phyloP scores from a whole-genome alignment of 1,284 basidiomycete species.

The Pseudozyma pruni region DNA sequence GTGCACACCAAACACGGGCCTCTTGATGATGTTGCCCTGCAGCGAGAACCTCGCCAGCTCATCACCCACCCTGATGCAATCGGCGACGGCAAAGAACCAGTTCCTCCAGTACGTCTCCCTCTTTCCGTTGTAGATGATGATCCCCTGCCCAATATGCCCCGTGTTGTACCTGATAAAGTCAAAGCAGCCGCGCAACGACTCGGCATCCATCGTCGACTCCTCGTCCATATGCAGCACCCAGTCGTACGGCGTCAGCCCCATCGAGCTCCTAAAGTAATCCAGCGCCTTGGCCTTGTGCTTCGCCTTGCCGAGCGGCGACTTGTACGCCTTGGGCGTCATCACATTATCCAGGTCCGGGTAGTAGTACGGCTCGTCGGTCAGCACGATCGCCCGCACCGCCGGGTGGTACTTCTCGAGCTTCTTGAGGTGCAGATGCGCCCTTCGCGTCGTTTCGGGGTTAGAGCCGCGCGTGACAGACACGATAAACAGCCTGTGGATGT shows the following conservation, averaged over 20 bases:
- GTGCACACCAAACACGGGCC: conserved; percentile 70
- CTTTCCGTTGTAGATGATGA: conserved; percentile 69
- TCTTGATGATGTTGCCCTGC: conserved; percentile 69
- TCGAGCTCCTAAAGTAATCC: conserved; percentile 69
- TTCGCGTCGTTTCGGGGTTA: conserved; percentile 68
- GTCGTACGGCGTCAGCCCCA: conserved; percentile 69
- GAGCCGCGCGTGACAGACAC: conserved; percentile 69
- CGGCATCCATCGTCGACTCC: conserved; percentile 69
- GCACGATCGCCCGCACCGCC: conserved; percentile 68
- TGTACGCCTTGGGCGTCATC: conserved; percentile 69
- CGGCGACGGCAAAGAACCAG: conserved; percentile 70
- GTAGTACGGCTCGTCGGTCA: conserved; percentile 69
- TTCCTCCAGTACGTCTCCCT: conserved; percentile 69
- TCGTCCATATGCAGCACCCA: conserved; percentile 70
- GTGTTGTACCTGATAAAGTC: conserved; percentile 69
- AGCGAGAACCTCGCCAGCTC: conserved; percentile 70
- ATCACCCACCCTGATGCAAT: conserved; percentile 70
- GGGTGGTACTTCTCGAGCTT: conserved; percentile 70
- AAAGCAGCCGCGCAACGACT: conserved; percentile 68
- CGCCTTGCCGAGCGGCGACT: conserved; percentile 68
- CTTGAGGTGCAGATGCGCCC: conserved; percentile 69
- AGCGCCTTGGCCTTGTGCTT: conserved; percentile 70
- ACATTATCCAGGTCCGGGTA: conserved; percentile 70
- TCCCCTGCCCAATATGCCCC: conserved; percentile 70
- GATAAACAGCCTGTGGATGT: conserved; percentile 69